Evolutionary conservation across 495 filamentous ascomycete genomes (phyloP).

Genomic region (Hyaloscypha variabilis): DNA sequence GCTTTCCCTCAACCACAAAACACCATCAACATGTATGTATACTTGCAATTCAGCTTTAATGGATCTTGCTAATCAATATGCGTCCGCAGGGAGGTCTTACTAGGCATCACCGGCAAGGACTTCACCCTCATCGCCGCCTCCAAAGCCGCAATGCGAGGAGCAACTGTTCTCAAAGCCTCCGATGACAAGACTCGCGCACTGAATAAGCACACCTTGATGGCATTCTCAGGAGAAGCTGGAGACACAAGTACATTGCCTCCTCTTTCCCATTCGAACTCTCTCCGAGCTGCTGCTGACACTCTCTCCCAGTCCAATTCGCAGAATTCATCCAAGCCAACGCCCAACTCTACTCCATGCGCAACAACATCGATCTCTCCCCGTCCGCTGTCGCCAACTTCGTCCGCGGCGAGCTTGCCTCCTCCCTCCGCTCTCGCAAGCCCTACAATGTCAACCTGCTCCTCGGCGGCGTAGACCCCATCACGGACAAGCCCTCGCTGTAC

Average conservation of each 20-base stretch:
- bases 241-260: slow-evolving; percentile 73
- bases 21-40: slow-evolving; percentile 30
- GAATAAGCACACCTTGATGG: slow-evolving; percentile 93
- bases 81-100: slow-evolving; percentile 86
- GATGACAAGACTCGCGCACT: slow-evolving; percentile 94
- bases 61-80: slow-evolving; percentile 10
- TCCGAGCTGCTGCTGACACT: not conserved
- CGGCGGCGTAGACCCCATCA: slow-evolving; percentile 88
- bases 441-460: slow-evolving; percentile 96
- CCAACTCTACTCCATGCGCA: slow-evolving; percentile 97
- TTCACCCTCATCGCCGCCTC: slow-evolving; percentile 97
- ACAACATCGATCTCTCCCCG: slow-evolving; percentile 86
- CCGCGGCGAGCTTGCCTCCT: slow-evolving; percentile 85
- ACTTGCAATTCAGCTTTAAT: not conserved
- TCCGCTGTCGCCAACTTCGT: slow-evolving; percentile 89
- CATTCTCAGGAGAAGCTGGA: slow-evolving; percentile 94
- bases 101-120: slow-evolving; percentile 98
- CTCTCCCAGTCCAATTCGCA: slow-evolving; percentile 85
- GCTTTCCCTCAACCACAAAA: slow-evolving; percentile 18
- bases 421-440: slow-evolving; percentile 85
- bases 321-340: slow-evolving; percentile 99
- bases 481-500: slow-evolving; percentile 84
- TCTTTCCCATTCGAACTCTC: not conserved
- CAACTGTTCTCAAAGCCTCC: slow-evolving; percentile 90
- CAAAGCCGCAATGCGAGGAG: slow-evolving; percentile 96